Conservation (phyloP, 1,284 basidiomycete species). For the Naganishia cerealis region DNA sequence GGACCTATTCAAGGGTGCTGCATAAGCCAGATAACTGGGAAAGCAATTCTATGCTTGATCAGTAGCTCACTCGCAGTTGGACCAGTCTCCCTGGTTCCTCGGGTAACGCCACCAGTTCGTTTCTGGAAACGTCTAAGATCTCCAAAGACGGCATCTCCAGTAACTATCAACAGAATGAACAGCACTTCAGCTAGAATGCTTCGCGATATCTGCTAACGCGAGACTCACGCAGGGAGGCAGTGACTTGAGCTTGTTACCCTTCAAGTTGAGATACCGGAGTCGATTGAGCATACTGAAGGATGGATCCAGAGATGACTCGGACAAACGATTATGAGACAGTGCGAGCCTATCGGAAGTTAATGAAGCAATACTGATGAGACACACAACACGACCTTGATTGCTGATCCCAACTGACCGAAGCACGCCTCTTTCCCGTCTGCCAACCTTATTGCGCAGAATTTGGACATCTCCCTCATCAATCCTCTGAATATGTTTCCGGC, state of each 20-base stretch:
- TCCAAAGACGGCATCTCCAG: constrained; percentile 83
- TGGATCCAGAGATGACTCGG: constrained; percentile 66
- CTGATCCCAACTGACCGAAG: constrained; percentile 63
- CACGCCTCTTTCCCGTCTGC: constrained; percentile 61
- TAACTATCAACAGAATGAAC: constrained; percentile 59
- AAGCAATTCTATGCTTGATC: constrained; percentile 18
- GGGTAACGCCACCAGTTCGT: constrained; percentile 81
- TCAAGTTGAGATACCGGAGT: constrained; percentile 88
- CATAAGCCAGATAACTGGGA: background rate
- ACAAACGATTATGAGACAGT: constrained; percentile 78
- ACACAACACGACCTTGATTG: background rate
- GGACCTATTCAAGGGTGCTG: constrained; percentile 60
- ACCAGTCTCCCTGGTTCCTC: constrained; percentile 74
- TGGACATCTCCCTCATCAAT: constrained; percentile 71
- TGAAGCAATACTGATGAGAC: background rate
- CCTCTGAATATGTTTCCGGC: constrained; percentile 71
- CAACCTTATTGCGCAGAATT: constrained; percentile 63
- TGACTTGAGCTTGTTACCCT: constrained; percentile 76
- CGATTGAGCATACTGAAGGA: constrained; percentile 74
- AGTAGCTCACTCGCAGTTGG: constrained; percentile 66
- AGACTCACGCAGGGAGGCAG: constrained; percentile 84
- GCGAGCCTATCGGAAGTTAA: constrained; percentile 65
- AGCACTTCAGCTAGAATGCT: constrained; percentile 1
- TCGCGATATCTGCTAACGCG: constrained; percentile 21
- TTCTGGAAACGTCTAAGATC: constrained; percentile 90